phyloP scores from a whole-genome alignment of 2,329 filamentous ascomycete species.

The Trichoderma cornu-damae region DNA sequence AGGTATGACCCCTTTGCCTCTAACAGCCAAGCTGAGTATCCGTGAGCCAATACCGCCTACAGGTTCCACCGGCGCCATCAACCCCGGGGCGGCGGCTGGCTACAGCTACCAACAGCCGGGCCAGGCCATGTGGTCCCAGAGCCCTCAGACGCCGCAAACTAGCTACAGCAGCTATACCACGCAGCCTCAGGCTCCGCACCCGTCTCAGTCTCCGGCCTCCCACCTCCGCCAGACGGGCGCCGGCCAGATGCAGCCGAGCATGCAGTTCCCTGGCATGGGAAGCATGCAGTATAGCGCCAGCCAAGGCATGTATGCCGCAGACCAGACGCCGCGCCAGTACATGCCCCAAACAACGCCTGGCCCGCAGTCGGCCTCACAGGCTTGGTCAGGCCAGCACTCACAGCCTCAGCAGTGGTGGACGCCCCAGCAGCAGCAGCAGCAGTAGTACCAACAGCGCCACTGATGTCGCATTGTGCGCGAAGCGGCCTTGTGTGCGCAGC shows the following conservation, averaged over 20 bases:
- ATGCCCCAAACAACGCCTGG: constrained; percentile 58
- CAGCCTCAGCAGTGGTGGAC: constrained; percentile 56
- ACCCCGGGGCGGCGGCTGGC: constrained; percentile 46
- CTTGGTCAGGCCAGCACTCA: constrained; percentile 57
- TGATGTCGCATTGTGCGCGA: constrained; percentile 19
- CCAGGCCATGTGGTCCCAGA: constrained; percentile 61
- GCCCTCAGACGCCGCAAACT: constrained; percentile 56
- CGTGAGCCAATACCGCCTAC: constrained; percentile 56
- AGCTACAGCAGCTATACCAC: constrained; percentile 50
- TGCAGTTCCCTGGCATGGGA: constrained; percentile 61
- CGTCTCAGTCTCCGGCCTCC: constrained; percentile 53
- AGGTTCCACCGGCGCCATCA: constrained; percentile 48
- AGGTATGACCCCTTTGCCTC: constrained; percentile 50
- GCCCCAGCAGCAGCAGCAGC: constrained; percentile 47
- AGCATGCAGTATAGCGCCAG: constrained; percentile 53
- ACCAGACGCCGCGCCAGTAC: constrained; percentile 61
- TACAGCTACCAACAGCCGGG: constrained; percentile 62
- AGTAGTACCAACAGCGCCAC: constrained; percentile 40
- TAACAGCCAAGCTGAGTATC: constrained; percentile 54
- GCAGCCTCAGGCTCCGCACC: constrained; percentile 47
- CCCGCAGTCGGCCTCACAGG: constrained; percentile 46
- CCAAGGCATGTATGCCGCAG: constrained; percentile 55
- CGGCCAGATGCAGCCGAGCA: constrained; percentile 52
- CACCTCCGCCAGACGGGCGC: constrained; percentile 55
- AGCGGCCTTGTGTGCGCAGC: neutral